phyloP scores from a whole-genome alignment of 345 rosid species.

The Camelina sativa region DNA sequence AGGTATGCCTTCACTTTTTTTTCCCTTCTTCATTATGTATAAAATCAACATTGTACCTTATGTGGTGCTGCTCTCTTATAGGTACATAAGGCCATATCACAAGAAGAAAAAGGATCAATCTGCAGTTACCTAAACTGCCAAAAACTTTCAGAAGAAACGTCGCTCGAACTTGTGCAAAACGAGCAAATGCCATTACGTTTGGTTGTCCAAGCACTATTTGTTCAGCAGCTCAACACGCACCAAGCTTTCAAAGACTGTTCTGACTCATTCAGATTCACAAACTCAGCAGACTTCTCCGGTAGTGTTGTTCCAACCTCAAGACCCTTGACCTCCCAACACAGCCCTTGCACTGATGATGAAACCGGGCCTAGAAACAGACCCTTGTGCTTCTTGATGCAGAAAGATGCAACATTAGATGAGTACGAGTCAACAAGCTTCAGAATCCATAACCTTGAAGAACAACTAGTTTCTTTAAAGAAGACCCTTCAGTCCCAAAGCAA shows the following conservation, averaged over 20 bases:
- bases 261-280: slow-evolving; percentile 24
- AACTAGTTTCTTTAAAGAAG: slow-evolving; percentile 47
- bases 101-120: slow-evolving; percentile 66
- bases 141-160: slow-evolving; percentile 69
- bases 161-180: slow-evolving; percentile 76
- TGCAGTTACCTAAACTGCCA: slow-evolving; percentile 80
- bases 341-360: slow-evolving; percentile 59
- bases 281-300: slow-evolving; percentile 57
- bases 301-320: slow-evolving; percentile 44
- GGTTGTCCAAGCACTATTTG: slow-evolving; percentile 75
- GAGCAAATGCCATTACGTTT: slow-evolving; percentile 83
- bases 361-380: slow-evolving; percentile 41
- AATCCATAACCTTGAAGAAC: slow-evolving; percentile 62
- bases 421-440: slow-evolving; percentile 62
- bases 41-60: neutral
- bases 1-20: slow-evolving; percentile 44
- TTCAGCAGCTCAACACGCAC: slow-evolving; percentile 77
- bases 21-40: neutral
- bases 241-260: slow-evolving; percentile 82
- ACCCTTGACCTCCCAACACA: slow-evolving; percentile 50
- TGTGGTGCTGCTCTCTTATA: slow-evolving; percentile 24
- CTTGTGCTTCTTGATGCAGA: slow-evolving; percentile 49
- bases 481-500: slow-evolving; percentile 27
- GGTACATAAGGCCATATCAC: slow-evolving; percentile 60
- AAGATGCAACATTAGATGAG: slow-evolving; percentile 42